These are phyloP conservation scores for Exophiala sideris DNA, from an alignment of 2,329 filamentous ascomycete species.

Conservation along the genomic window DNA sequence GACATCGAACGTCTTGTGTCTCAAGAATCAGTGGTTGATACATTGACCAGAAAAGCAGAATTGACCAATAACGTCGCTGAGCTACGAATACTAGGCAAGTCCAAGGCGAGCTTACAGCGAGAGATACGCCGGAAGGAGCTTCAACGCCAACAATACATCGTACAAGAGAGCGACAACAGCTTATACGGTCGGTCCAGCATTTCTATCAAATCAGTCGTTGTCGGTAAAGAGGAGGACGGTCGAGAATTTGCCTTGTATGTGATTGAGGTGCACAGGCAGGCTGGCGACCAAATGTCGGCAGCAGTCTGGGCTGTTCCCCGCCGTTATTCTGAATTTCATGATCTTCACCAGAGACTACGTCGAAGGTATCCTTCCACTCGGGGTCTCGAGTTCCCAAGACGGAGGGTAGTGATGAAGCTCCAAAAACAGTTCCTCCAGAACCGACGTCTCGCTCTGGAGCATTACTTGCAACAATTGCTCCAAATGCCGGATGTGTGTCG, in stretches of 20 bases:
- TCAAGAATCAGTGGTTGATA: constrained; percentile 88
- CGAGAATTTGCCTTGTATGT: constrained; percentile 88
- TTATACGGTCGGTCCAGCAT: constrained; percentile 88
- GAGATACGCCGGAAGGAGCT: constrained; percentile 93
- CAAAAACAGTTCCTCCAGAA: constrained; percentile 95
- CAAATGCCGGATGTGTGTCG: constrained; percentile 89
- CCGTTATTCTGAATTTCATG: constrained; percentile 94
- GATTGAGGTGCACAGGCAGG: constrained; percentile 83
- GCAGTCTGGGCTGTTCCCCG: constrained; percentile 90
- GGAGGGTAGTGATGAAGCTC: constrained; percentile 92
- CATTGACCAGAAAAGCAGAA: constrained; percentile 88
- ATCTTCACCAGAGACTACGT: constrained; percentile 85
- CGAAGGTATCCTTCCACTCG: constrained; percentile 82
- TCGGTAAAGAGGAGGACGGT: constrained; percentile 86
- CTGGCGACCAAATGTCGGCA: constrained; percentile 94
- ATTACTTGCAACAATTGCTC: constrained; percentile 77
- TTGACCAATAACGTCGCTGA: constrained; percentile 96
- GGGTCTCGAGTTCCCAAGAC: constrained; percentile 83
- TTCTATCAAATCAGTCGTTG: constrained; percentile 87
- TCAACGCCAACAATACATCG: constrained; percentile 92
- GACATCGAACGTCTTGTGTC: constrained; percentile 86
- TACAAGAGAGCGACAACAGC: constrained; percentile 97
- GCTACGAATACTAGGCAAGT: constrained; percentile 85
- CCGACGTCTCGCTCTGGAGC: constrained; percentile 75
- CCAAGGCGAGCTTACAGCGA: constrained; percentile 84